A percentile compares a stretch with the other conserved stretches of the same genome.
Evolutionary conservation across 345 rosid genomes (phyloP).

Genomic region (Raphanus sativus): DNA sequence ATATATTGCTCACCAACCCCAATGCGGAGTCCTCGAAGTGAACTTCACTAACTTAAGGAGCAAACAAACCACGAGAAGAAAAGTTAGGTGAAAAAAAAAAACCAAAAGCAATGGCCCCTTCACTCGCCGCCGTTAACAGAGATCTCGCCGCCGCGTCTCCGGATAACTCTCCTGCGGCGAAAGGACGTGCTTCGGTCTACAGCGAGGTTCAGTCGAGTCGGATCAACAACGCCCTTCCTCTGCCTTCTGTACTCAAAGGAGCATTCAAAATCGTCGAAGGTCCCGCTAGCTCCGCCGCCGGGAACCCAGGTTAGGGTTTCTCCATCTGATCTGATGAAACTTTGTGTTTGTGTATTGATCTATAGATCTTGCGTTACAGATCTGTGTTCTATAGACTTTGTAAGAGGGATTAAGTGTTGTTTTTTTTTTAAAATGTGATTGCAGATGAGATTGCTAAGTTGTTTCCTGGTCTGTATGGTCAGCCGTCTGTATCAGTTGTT

Average conservation of each 20-base stretch:
- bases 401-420: neutral
- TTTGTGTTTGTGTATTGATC: conserved; percentile 22
- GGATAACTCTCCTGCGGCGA: conserved; percentile 29
- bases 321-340: conserved; percentile 1
- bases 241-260: conserved; percentile 73
- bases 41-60: conserved; percentile 16
- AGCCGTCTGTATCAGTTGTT: conserved; percentile 70
- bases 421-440: neutral
- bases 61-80: neutral
- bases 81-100: conserved; percentile 31
- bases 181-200: conserved; percentile 74
- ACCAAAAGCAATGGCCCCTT: conserved; percentile 56
- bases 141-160: conserved; percentile 39
- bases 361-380: conserved; percentile 33
- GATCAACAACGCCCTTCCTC: conserved; percentile 66
- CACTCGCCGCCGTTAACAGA: conserved; percentile 51
- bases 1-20: conserved; percentile 38
- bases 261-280: conserved; percentile 82
- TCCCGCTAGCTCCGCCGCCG: conserved; percentile 88
- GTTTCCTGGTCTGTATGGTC: conserved; percentile 84
- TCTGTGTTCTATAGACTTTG: conserved; percentile 6
- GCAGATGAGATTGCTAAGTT: conserved; percentile 87
- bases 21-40: conserved; percentile 41
- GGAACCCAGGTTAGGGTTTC: conserved; percentile 65
- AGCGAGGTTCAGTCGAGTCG: conserved; percentile 87